Conservation (phyloP, 2,329 filamentous ascomycete genomes). For the Alternaria brassicicola region DNA sequence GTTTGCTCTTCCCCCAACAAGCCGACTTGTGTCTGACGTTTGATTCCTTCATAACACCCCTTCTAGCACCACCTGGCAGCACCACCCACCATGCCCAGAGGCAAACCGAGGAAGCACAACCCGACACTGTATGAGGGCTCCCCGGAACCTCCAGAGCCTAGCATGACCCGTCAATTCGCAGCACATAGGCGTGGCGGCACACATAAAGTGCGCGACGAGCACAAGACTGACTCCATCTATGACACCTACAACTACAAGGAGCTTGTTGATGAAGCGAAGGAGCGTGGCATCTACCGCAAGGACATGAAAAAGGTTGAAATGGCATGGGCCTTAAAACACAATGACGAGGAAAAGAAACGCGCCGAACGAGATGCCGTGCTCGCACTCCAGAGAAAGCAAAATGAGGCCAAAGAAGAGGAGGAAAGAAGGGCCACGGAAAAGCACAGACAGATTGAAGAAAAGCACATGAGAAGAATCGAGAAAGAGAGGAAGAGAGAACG, state of each 20-base stretch:
- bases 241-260: conserved; percentile 34
- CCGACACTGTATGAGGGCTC: conserved; percentile 2
- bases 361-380: conserved; percentile 16
- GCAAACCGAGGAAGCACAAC: conserved; percentile 18
- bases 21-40: not conserved
- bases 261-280: conserved; percentile 26
- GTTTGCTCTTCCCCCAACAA: not conserved
- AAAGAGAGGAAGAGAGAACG: conserved; percentile 12
- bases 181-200: conserved; percentile 38
- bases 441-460: conserved; percentile 6
- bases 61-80: not conserved
- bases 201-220: conserved; percentile 35
- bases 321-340: conserved; percentile 27
- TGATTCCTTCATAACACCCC: not conserved
- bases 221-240: conserved; percentile 39
- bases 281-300: conserved; percentile 32
- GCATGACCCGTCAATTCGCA: conserved; percentile 21
- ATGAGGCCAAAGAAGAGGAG: conserved; percentile 17
- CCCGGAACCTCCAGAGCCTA: not conserved
- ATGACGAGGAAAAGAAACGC: conserved; percentile 19
- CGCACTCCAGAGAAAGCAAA: conserved; percentile 14
- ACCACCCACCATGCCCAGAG: conserved; percentile 24
- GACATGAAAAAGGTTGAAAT: conserved; percentile 42
- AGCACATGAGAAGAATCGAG: conserved; percentile 13
- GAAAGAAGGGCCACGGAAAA: conserved; percentile 11